A percentile compares a stretch with the other conserved stretches of the same genome.
Conservation (phyloP, 352 stramenopile genomes). For the Pythium folliculosum region DNA sequence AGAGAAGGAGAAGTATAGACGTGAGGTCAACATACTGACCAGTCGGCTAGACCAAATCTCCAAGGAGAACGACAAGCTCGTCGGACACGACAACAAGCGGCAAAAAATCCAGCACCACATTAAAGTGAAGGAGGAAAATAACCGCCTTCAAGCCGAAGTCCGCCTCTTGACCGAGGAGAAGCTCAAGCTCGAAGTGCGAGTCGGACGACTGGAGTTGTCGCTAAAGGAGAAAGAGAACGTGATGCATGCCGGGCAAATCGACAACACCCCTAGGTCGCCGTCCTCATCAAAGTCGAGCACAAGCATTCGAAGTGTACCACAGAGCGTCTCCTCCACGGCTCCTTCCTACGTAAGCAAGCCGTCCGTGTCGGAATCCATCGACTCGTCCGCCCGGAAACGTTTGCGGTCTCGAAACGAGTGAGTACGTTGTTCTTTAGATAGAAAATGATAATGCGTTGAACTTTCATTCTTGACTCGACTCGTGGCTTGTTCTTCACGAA, state of each 20-base stretch:
- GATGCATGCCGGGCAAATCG: conserved; percentile 25
- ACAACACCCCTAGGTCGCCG: conserved; percentile 9
- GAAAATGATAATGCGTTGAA: not conserved
- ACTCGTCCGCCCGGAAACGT: conserved; percentile 21
- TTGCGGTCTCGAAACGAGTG: conserved; percentile 24
- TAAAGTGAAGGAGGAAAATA: conserved; percentile 85
- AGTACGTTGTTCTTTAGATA: conserved; percentile 22
- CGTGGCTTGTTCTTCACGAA: not conserved
- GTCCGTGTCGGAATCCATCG: not conserved
- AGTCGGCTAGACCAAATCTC: conserved; percentile 37
- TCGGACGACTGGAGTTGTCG: conserved; percentile 48
- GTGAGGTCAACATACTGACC: conserved; percentile 26
- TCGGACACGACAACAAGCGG: conserved; percentile 75
- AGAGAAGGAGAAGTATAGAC: conserved; percentile 60
- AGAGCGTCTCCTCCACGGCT: conserved; percentile 1
- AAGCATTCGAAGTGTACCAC: conserved; percentile 8
- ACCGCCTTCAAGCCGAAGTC: conserved; percentile 70
- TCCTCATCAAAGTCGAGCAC: conserved; percentile 15
- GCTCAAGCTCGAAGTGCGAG: conserved; percentile 46
- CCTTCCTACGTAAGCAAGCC: not conserved
- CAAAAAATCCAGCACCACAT: conserved; percentile 86
- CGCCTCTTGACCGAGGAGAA: conserved; percentile 67
- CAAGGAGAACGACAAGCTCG: conserved; percentile 71
- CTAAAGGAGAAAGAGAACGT: conserved; percentile 81
- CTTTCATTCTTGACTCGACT: not conserved